These are phyloP conservation scores for Salix arbutifolia DNA, from an alignment of 345 rosid genomes.

Conservation along the genomic window DNA sequence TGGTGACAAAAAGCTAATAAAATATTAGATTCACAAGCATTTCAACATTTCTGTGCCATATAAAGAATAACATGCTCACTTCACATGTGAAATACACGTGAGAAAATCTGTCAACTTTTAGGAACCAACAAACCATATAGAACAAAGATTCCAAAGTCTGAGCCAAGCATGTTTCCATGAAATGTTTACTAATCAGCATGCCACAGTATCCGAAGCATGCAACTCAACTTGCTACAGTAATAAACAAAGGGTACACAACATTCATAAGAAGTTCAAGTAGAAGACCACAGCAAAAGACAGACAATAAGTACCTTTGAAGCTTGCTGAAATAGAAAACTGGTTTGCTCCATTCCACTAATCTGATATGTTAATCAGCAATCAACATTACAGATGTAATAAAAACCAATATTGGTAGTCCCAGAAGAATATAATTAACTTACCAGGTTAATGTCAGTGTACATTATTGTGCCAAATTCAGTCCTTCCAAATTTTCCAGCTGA, in stretches of 20 bases:
- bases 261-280: background rate
- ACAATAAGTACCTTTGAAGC: slow-evolving; percentile 73
- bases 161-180: background rate
- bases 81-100: background rate
- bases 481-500: slow-evolving; percentile 42
- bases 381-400: background rate
- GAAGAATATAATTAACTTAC: slow-evolving; percentile 33
- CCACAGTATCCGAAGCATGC: background rate
- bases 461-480: slow-evolving; percentile 41
- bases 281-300: background rate
- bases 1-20: background rate
- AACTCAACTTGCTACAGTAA: background rate
- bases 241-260: background rate
- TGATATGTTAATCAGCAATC: slow-evolving; percentile 29
- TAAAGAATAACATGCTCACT: background rate
- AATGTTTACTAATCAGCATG: background rate
- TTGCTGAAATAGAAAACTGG: slow-evolving; percentile 93
- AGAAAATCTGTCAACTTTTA: background rate
- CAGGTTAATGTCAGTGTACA: slow-evolving; percentile 89
- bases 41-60: background rate
- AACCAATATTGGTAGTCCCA: background rate
- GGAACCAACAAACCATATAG: background rate
- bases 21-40: no score
- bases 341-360: slow-evolving; percentile 99
- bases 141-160: slow-evolving; percentile 6